Evolutionary conservation across 2,329 filamentous ascomycete species (phyloP).

Genomic region (Exophiala alcalophila): DNA sequence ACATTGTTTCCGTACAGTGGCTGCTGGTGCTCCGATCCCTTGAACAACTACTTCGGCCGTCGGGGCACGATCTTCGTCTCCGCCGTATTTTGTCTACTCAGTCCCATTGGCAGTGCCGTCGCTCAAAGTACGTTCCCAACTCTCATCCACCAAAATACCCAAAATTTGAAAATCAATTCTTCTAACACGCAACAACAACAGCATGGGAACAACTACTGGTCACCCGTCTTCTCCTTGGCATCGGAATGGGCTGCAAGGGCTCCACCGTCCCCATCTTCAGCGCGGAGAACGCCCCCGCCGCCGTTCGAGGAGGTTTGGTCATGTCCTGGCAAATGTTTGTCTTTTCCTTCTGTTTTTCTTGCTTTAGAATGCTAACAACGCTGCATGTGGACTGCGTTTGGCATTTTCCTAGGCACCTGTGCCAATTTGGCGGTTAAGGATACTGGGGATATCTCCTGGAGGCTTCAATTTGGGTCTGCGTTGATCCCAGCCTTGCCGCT

Average conservation of each 20-base stretch:
- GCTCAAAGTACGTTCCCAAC: conserved; percentile 50
- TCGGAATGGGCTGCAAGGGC: conserved; percentile 74
- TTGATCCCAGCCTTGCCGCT: conserved; percentile 64
- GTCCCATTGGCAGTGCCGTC: conserved; percentile 57
- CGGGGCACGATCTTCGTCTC: conserved; percentile 63
- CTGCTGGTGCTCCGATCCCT: conserved; percentile 70
- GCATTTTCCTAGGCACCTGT: conserved; percentile 64
- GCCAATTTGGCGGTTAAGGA: conserved; percentile 64
- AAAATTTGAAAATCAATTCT: no score
- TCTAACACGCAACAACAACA: conserved; percentile 1
- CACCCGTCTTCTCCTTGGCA: conserved; percentile 69
- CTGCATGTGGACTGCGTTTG: conserved; percentile 55
- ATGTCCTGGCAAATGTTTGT: conserved; percentile 70
- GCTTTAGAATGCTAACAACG: no score
- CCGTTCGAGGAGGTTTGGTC: conserved; percentile 70
- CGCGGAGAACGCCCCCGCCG: conserved; percentile 68
- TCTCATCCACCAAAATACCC: not conserved
- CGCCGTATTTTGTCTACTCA: conserved; percentile 63
- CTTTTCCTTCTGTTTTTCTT: no score
- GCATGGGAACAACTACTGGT: conserved; percentile 67
- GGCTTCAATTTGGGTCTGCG: conserved; percentile 62
- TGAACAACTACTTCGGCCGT: conserved; percentile 68
- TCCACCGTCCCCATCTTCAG: conserved; percentile 74
- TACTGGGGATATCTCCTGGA: conserved; percentile 59
- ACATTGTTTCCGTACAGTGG: conserved; percentile 56